Conservation (phyloP, 2,329 filamentous ascomycete genomes). For the Hysterium pulicare region DNA sequence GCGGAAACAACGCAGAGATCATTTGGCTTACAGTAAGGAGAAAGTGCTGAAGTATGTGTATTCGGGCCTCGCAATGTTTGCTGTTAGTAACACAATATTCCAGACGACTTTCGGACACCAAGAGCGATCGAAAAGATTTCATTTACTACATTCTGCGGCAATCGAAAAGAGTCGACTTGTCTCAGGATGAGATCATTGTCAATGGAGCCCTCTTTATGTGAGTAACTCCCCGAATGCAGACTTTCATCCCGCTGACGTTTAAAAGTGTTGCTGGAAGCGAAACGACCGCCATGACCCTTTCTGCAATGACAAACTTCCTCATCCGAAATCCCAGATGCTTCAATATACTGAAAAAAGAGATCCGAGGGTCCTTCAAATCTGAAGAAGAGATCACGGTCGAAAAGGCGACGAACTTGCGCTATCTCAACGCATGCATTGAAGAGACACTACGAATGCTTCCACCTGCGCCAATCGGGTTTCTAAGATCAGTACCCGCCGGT, state of each 20-base stretch:
- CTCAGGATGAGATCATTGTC: constrained; percentile 15
- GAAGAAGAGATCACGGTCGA: constrained; percentile 15
- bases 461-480: constrained; percentile 8
- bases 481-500: constrained; percentile 7
- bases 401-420: constrained; percentile 2
- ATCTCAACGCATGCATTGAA: constrained; percentile 10
- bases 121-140: constrained; percentile 15
- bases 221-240: background rate
- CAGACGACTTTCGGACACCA: constrained; percentile 12
- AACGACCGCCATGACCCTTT: constrained; percentile 19
- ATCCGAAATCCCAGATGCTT: constrained; percentile 11
- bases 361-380: constrained; percentile 13
- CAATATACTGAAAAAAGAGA: constrained; percentile 12
- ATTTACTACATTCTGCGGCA: constrained; percentile 15
- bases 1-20: constrained; percentile 9
- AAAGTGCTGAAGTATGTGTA: constrained; percentile 9
- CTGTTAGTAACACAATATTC: no score
- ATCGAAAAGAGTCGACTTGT: constrained; percentile 10
- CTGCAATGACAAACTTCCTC: constrained; percentile 14
- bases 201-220: constrained; percentile 11
- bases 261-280: constrained; percentile 19
- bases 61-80: no score
- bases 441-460: constrained; percentile 17
- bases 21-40: constrained; percentile 12
- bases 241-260: constrained; percentile 6